Evolutionary conservation across 1,284 basidiomycete species (phyloP).

Genomic region (Sporisorium exsertum): DNA sequence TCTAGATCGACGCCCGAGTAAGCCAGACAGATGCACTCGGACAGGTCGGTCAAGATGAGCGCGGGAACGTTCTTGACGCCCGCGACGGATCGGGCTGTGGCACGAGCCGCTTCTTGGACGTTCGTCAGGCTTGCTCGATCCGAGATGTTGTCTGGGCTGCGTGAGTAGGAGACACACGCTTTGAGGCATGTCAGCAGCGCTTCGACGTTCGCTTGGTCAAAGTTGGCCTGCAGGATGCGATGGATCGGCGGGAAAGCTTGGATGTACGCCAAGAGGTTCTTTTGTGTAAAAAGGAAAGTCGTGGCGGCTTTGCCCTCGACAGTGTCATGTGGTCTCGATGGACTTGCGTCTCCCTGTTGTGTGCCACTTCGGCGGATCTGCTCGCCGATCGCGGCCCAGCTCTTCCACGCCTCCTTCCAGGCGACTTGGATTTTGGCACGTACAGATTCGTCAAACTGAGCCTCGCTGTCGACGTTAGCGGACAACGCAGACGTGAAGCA

Average conservation of each 20-base stretch:
- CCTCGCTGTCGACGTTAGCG: constrained; percentile 17
- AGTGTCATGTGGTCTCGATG: not conserved
- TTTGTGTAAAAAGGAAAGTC: constrained; percentile 80
- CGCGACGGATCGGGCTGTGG: constrained; percentile 76
- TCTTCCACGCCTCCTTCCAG: constrained; percentile 35
- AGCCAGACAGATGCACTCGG: constrained; percentile 85
- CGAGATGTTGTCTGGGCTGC: constrained; percentile 85
- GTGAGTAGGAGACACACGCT: constrained; percentile 82
- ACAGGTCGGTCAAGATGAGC: constrained; percentile 81
- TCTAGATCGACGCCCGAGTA: constrained; percentile 71
- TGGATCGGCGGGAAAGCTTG: constrained; percentile 75
- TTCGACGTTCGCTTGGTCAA: constrained; percentile 74
- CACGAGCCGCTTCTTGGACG: constrained; percentile 79
- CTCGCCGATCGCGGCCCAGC: constrained; percentile 32
- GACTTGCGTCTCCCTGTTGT: not conserved
- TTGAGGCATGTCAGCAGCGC: constrained; percentile 83
- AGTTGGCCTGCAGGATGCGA: constrained; percentile 47
- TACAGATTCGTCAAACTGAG: constrained; percentile 3
- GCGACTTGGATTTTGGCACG: constrained; percentile 19
- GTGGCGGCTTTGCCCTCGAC: constrained; percentile 3
- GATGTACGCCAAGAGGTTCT: constrained; percentile 83
- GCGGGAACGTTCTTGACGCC: constrained; percentile 76
- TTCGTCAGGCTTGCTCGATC: constrained; percentile 87
- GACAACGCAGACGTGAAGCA: constrained; percentile 71
- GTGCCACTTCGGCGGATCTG: constrained; percentile 14